Evolutionary conservation across 2,329 filamentous ascomycete genomes (phyloP).

Genomic region (Dothistroma pini): DNA sequence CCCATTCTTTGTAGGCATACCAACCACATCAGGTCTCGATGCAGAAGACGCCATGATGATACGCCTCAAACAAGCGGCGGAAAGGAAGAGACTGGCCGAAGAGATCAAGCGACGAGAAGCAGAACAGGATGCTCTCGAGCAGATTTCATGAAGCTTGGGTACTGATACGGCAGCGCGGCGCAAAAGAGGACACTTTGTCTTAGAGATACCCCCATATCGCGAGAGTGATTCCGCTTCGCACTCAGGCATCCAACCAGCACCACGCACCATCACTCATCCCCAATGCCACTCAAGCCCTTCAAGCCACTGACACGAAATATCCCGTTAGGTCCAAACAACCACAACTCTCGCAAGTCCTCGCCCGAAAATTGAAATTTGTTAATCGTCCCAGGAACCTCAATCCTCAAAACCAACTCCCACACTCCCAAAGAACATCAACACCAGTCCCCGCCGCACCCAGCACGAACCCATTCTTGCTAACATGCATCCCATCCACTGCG

Average conservation of each 20-base stretch:
- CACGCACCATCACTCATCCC: constrained; percentile 7
- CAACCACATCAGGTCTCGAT: constrained; percentile 19
- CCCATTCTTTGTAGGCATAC: too few species aligned
- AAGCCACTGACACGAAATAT: constrained; percentile 18
- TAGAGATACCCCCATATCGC: background rate
- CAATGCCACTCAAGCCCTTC: constrained; percentile 11
- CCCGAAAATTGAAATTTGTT: constrained; percentile 25
- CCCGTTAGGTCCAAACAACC: constrained; percentile 20
- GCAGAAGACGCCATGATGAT: constrained; percentile 45
- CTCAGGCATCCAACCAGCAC: background rate
- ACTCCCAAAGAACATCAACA: constrained; percentile 20
- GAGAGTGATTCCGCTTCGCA: background rate
- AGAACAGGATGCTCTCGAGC: constrained; percentile 7
- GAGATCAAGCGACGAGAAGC: constrained; percentile 42
- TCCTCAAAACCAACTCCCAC: constrained; percentile 21
- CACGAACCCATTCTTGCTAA: constrained; percentile 20
- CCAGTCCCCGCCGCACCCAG: constrained; percentile 22
- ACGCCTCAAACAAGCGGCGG: constrained; percentile 40
- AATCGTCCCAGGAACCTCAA: constrained; percentile 19
- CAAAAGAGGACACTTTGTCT: background rate
- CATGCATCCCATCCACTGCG: constrained; percentile 22
- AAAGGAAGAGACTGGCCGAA: constrained; percentile 44
- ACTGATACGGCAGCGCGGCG: background rate
- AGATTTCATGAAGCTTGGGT: background rate
- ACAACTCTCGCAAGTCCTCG: constrained; percentile 14